Evolutionary conservation across 495 filamentous ascomycete species (phyloP).

Genomic region (Aspergillus olivimuriae): DNA sequence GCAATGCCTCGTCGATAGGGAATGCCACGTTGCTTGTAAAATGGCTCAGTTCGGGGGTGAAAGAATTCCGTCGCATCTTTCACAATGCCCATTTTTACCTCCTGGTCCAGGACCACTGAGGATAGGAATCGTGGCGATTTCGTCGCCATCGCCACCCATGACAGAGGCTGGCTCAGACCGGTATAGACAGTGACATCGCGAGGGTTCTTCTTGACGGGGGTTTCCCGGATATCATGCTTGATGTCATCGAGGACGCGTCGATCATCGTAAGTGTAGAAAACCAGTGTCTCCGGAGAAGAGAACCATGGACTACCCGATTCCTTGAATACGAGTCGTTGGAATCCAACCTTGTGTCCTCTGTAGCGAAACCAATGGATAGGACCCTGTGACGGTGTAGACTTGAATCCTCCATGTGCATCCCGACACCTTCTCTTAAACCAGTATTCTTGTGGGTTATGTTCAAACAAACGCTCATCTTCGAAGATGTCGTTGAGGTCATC

Average conservation of each 20-base stretch:
- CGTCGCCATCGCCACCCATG: background rate
- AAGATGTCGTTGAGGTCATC: background rate
- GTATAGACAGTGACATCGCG: background rate
- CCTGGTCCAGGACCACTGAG: background rate
- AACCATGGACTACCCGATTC: too few species aligned
- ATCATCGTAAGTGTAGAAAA: too few species aligned
- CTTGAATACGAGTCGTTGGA: too few species aligned
- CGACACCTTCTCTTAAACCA: too few species aligned
- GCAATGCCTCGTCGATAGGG: constrained; percentile 59
- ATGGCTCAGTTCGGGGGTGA: constrained; percentile 11
- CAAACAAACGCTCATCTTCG: background rate
- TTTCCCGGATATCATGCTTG: background rate
- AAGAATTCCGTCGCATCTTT: constrained; percentile 13
- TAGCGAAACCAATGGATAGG: too few species aligned
- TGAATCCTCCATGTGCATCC: too few species aligned
- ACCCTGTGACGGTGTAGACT: too few species aligned
- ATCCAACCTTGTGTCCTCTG: too few species aligned
- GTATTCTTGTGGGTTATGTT: background rate
- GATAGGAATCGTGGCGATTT: constrained; percentile 1
- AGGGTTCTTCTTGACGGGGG: background rate
- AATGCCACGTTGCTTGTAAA: constrained; percentile 49
- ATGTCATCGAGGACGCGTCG: too few species aligned
- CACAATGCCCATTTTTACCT: constrained; percentile 7
- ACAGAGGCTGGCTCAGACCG: background rate
- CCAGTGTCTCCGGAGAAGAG: too few species aligned